Conservation (phyloP, 805 yeast genomes). For the Yamadazyma akitaensis region DNA sequence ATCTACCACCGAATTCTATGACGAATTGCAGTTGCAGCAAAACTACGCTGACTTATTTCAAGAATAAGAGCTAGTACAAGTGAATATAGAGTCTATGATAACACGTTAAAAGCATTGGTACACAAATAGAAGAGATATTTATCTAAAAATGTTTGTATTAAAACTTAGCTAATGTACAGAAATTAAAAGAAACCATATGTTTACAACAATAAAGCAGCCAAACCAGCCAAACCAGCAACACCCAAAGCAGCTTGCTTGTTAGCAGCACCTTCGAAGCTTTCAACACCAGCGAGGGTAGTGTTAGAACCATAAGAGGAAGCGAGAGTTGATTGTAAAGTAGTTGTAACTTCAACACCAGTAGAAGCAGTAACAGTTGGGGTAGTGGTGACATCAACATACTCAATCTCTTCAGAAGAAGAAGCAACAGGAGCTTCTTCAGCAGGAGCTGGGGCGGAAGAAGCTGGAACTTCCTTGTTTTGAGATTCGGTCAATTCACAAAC, state of each 20-base stretch:
- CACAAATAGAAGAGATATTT: too few relatives aligned
- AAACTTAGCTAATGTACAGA: conserved; percentile 4
- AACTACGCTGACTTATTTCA: conserved; percentile 12
- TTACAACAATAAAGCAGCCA: conserved; percentile 39
- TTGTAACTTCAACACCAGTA: conserved; percentile 44
- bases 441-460: conserved; percentile 5
- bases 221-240: conserved; percentile 40
- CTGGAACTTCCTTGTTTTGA: conserved; percentile 8
- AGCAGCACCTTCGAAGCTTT: conserved; percentile 31
- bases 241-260: conserved; percentile 27
- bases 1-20: conserved; percentile 13
- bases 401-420: conserved; percentile 14
- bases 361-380: conserved; percentile 50
- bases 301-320: conserved; percentile 26
- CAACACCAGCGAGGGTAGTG: conserved; percentile 20
- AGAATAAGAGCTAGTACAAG: conserved; percentile 2
- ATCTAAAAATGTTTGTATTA: not conserved
- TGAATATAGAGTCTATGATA: not conserved
- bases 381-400: conserved; percentile 47
- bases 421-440: conserved; percentile 14
- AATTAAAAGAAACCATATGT: not conserved
- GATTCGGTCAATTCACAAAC: conserved; percentile 31
- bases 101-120: not conserved
- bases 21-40: conserved; percentile 14
- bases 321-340: conserved; percentile 34